These are phyloP conservation scores for Leccinum insolens DNA, from an alignment of 1,284 basidiomycete genomes.

Conservation along the genomic window DNA sequence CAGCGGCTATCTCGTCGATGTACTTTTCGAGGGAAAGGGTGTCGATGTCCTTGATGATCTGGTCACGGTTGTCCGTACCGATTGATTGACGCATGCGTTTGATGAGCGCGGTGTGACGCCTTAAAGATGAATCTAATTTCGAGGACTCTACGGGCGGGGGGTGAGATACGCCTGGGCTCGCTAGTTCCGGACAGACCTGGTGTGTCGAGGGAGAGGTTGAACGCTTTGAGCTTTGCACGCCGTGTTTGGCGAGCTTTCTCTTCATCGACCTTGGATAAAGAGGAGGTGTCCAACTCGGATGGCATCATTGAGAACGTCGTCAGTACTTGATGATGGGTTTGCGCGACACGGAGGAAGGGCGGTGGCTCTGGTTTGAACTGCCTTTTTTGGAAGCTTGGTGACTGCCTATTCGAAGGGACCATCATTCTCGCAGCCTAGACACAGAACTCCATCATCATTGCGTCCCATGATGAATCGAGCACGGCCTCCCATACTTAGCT, in stretches of 20 bases:
- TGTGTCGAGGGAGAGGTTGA: slow-evolving; percentile 49
- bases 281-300: slow-evolving; percentile 24
- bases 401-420: background rate
- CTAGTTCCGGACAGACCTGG: slow-evolving; percentile 44
- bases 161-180: slow-evolving; percentile 10
- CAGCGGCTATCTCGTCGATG: slow-evolving; percentile 91
- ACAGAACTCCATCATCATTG: background rate
- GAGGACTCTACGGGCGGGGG: slow-evolving; percentile 47
- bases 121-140: slow-evolving; percentile 89
- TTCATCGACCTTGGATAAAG: slow-evolving; percentile 54
- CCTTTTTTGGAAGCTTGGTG: slow-evolving; percentile 27
- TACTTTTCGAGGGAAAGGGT: slow-evolving; percentile 93
- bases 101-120: slow-evolving; percentile 91
- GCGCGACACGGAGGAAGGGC: slow-evolving; percentile 8
- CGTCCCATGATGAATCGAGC: background rate
- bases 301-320: slow-evolving; percentile 1
- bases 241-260: slow-evolving; percentile 59
- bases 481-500: background rate
- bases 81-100: slow-evolving; percentile 86
- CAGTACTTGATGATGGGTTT: slow-evolving; percentile 13
- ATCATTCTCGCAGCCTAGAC: background rate
- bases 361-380: slow-evolving; percentile 18
- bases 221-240: slow-evolving; percentile 56
- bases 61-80: slow-evolving; percentile 77
- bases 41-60: slow-evolving; percentile 90